Conservation (phyloP, 805 yeast genomes). For the Metschnikowia dekortorum region DNA sequence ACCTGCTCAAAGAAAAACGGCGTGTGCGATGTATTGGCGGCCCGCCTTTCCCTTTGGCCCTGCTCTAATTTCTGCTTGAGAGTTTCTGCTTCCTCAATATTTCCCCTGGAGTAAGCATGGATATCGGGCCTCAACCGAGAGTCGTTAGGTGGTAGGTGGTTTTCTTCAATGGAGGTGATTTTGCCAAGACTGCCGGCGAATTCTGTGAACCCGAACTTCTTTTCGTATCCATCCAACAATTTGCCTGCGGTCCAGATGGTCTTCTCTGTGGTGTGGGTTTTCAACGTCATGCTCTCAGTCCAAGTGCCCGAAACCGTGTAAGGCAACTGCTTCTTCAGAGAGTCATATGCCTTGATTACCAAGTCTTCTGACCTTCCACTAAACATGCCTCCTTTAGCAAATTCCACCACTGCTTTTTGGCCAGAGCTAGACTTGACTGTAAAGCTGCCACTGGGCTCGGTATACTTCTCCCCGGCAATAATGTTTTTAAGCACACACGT, state of each 20-base stretch:
- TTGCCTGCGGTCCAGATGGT: constrained; percentile 69
- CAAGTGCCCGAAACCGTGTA: constrained; percentile 70
- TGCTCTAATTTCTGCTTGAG: constrained; percentile 70
- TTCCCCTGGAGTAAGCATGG: constrained; percentile 62
- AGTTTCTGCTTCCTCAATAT: constrained; percentile 66
- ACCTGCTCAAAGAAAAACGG: constrained; percentile 63
- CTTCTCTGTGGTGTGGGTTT: constrained; percentile 37
- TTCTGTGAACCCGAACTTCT: constrained; percentile 80
- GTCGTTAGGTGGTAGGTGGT: constrained; percentile 73
- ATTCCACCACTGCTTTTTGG: constrained; percentile 62
- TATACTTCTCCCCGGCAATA: constrained; percentile 91
- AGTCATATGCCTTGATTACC: constrained; percentile 41
- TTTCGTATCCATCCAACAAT: constrained; percentile 51
- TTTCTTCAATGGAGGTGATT: constrained; percentile 66
- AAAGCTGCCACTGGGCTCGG: constrained; percentile 75
- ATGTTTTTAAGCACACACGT: constrained; percentile 77
- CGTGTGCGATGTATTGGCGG: constrained; percentile 40
- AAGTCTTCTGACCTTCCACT: constrained; percentile 73
- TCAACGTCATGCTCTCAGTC: constrained; percentile 63
- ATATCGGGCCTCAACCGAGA: constrained; percentile 89
- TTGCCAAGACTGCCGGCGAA: constrained; percentile 82
- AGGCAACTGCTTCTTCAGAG: constrained; percentile 30
- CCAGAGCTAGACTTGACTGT: constrained; percentile 69
- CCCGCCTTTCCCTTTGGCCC: constrained; percentile 73
- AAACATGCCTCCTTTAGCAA: constrained; percentile 81